phyloP scores from a whole-genome alignment of 441 rosid species.

The Populus hybrid region DNA sequence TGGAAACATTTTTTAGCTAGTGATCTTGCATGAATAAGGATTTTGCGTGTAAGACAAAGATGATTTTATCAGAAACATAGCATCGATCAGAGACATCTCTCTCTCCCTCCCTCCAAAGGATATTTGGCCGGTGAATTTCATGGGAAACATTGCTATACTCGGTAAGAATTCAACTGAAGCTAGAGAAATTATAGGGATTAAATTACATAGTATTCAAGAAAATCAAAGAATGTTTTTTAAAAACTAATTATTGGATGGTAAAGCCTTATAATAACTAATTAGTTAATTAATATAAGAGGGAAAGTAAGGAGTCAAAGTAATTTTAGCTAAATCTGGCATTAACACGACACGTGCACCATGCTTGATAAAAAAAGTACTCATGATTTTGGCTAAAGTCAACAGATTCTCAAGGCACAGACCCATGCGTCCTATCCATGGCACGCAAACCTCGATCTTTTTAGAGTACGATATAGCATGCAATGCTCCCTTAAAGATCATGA shows the following conservation, averaged over 20 bases:
- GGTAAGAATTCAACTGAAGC: not conserved
- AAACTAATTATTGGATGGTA: not conserved
- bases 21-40: too few species aligned
- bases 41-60: too few species aligned
- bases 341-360: constrained; percentile 9
- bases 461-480: not conserved
- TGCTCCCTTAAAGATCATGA: not conserved
- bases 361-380: not conserved
- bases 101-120: too few species aligned
- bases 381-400: not conserved
- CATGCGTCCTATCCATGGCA: not conserved
- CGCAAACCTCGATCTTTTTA: not conserved
- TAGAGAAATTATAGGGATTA: too few species aligned
- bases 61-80: too few species aligned
- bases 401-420: not conserved
- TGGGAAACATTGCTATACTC: not conserved
- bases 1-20: too few species aligned
- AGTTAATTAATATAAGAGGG: not conserved
- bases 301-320: not conserved
- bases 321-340: not conserved
- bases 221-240: too few species aligned
- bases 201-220: too few species aligned
- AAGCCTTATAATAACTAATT: not conserved
- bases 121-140: not conserved
- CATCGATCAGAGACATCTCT: too few species aligned